Evolutionary conservation across 306 rosid genomes (phyloP), one percentile per base, ranked within the genome.

Genomic region (Gillenia trifoliata): DNA sequence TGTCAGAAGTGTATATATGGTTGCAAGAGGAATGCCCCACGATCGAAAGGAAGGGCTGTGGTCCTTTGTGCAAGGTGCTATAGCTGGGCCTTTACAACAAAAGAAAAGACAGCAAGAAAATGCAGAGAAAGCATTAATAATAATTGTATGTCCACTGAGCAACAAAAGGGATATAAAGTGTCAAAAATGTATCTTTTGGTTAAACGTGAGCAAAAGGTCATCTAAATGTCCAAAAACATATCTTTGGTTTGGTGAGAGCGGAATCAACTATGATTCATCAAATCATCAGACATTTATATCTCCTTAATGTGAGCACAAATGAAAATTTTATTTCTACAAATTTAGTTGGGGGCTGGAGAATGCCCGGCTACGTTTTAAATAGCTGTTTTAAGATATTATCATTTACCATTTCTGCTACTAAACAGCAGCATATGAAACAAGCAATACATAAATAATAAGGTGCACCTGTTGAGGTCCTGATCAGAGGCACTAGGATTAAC

Each of bases 31-130:
- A 93, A 93, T 67, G 98, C 98, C 78, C 97, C 98, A 63, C 97
- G 98, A 71, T 97, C 98, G 63, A 93, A 81, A 75, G 98, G 94
- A 82, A 93, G 96, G 72, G 97, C 82, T 70, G 97, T 91, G 73
- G 98, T 93, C 82, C 98, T 87, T 79, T 93, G 98, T 33, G 98
- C 98, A 76, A 93, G 90, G 75, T 93, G 88, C 98, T 97, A 93
- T 63, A 93, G 79, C 77, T 88, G 98, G 81, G 98, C 88, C 98
- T 91, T 79, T 61, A 85, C 13, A 79, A 76, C 65, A 64, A 68
- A 64, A 77, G 63, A 55, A n/a, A 78, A 70, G 56, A 68, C 41
- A 29, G 26, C 23, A 78, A 33, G 10, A 76, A 38, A 47, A 65
- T 40, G 71, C n/a, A 43, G 56, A 29, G 41, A 61, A 30, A 43